A percentile compares a stretch with the other conserved stretches of the same genome.
Conservation (phyloP, 306 rosid genomes). For the Canavalia ensiformis region DNA sequence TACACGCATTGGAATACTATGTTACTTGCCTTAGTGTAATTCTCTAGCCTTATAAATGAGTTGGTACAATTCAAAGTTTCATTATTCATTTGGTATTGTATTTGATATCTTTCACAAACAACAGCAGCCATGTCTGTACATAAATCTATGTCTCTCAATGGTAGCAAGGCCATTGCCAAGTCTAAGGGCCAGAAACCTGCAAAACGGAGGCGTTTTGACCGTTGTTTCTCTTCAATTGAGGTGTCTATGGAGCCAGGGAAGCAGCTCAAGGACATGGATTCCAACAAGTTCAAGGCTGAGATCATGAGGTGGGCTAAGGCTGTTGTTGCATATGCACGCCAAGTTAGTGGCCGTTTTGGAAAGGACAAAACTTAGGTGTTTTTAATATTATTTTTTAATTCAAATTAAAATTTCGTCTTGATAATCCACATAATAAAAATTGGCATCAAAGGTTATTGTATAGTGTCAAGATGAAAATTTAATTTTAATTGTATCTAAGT, state of each 20-base stretch:
- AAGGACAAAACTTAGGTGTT: no score
- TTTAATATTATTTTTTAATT: no score
- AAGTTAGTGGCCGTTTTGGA: slow-evolving; percentile 69
- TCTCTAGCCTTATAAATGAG: slow-evolving; percentile 53
- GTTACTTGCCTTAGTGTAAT: slow-evolving; percentile 59
- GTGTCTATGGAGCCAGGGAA: slow-evolving; percentile 77
- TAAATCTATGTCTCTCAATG: slow-evolving; percentile 73
- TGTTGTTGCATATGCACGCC: slow-evolving; percentile 89
- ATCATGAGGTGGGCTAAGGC: slow-evolving; percentile 95
- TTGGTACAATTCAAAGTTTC: background rate
- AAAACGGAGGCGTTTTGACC: slow-evolving; percentile 56
- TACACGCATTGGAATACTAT: slow-evolving; percentile 59
- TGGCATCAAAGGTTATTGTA: no score
- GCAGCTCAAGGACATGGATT: slow-evolving; percentile 78
- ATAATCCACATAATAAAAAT: no score
- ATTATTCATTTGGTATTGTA: slow-evolving; percentile 1
- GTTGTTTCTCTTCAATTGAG: slow-evolving; percentile 61
- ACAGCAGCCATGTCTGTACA: slow-evolving; percentile 74
- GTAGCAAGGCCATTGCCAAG: slow-evolving; percentile 35
- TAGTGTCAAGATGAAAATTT: no score
- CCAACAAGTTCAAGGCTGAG: slow-evolving; percentile 75
- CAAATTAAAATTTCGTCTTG: no score
- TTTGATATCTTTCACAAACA: background rate
- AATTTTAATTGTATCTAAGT: background rate
- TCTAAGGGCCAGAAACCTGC: slow-evolving; percentile 9